Base-by-base conservation (phyloP, 768 basidiomycete species). In the Pleurotus cornucopiae region DNA sequence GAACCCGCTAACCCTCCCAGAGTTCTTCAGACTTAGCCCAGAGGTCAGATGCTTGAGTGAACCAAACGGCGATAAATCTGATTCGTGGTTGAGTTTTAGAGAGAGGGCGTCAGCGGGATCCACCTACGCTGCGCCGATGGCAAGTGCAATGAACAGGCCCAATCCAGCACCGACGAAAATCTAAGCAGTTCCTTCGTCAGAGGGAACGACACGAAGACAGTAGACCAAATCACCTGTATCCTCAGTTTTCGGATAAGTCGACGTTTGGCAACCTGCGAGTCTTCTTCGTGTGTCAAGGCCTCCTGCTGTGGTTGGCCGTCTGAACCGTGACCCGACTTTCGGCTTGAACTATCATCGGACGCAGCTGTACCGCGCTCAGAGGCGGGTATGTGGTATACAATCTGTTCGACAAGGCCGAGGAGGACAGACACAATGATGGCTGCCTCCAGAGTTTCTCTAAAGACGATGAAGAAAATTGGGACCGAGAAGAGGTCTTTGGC, bases 401-500 rank as follows among this genome's bases (percentile, higher is more conserved):
- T 83, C 61, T 95, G 93, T 64, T 96, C 85, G n/a, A 91, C 89
- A 58, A 98, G 85, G 60, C 90, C 85, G 52, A 96, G 86, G 47
- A 98, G 82, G 56, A 96, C 92, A 5, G 92, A 90, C 68, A 97
- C 73, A 78, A 98, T 92, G 75, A 98, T 89, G 43, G 84, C 85
- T 3, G 93, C 90, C 76, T 97, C 94, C 60, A 97, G 80, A 4
- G 92, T 89, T 80, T 97, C 94, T 67, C 94, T 84, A 70, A 96
- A 94, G 73, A 95, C 85, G 73, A 97, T 94, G 81, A 98, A 94
- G 78, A 94, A 97, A 62, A 98, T 93, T 65, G 93, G 85, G 55
- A 95, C 81, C 57, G 89, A 91, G 73, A 97, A 97, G 55, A 94
- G 73, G 65, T 84, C 81, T 59, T 80, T 80, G 14, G 79, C 74